Evolutionary conservation across 495 filamentous ascomycete genomes (phyloP).

Genomic region (Bacidia gigantensis): DNA sequence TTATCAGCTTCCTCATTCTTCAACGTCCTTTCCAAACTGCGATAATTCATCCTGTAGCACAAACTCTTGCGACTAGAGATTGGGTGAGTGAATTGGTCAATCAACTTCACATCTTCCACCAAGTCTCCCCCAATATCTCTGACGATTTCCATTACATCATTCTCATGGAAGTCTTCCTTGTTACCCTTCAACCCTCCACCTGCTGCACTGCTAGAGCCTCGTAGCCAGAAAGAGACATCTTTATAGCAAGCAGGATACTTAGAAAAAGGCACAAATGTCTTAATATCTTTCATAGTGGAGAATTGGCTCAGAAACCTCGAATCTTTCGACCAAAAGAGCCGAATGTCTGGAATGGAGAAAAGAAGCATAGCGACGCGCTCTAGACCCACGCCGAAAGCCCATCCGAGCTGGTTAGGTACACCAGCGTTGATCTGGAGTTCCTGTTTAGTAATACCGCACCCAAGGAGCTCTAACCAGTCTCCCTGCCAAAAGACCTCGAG

Average conservation of each 20-base stretch:
- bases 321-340: conserved; percentile 92
- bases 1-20: conserved; percentile 65
- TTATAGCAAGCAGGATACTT: conserved; percentile 78
- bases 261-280: conserved; percentile 70
- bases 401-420: conserved; percentile 63
- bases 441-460: conserved; percentile 84
- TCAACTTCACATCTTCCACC: conserved; percentile 72
- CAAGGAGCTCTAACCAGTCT: conserved; percentile 88
- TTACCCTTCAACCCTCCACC: conserved; percentile 35
- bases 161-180: conserved; percentile 59
- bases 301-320: conserved; percentile 75
- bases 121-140: conserved; percentile 63
- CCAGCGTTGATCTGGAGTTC: conserved; percentile 62
- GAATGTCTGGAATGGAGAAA: conserved; percentile 89
- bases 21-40: conserved; percentile 77
- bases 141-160: conserved; percentile 93
- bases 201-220: conserved; percentile 36
- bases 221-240: conserved; percentile 90
- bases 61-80: conserved; percentile 67
- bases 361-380: conserved; percentile 94
- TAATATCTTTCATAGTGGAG: conserved; percentile 35
- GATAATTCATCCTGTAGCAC: conserved; percentile 87
- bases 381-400: conserved; percentile 90
- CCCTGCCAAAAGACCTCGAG: conserved; percentile 90
- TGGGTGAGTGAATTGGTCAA: conserved; percentile 84